These are phyloP conservation scores for Trichoderma reesei DNA, from an alignment of 495 filamentous ascomycete genomes.

Conservation along the genomic window DNA sequence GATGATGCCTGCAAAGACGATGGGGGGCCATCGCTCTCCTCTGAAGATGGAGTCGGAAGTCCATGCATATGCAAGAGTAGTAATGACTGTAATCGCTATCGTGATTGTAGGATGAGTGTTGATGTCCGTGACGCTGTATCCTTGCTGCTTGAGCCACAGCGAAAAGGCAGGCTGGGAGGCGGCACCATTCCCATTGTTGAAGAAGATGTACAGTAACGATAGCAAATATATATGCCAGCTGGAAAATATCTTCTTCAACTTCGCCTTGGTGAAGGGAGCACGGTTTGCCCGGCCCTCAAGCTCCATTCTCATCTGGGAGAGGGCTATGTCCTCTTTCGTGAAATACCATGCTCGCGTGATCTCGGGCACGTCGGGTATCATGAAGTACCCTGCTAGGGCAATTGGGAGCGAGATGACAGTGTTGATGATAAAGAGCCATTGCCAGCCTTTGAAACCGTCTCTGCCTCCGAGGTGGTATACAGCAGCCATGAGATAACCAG, in stretches of 20 bases:
- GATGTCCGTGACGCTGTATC: constrained; percentile 25
- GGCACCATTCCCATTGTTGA: constrained; percentile 24
- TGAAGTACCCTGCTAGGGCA: constrained; percentile 46
- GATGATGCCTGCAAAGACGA: constrained; percentile 30
- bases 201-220: constrained; percentile 29
- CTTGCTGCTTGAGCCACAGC: constrained; percentile 28
- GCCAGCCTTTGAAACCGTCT: constrained; percentile 36
- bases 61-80: constrained; percentile 33
- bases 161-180: constrained; percentile 26
- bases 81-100: constrained; percentile 33
- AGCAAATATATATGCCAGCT: constrained; percentile 37
- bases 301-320: constrained; percentile 36
- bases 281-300: constrained; percentile 33
- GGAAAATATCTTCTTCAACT: constrained; percentile 30
- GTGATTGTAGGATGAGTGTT: constrained; percentile 39
- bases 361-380: constrained; percentile 52
- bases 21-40: constrained; percentile 46
- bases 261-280: constrained; percentile 27
- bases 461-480: constrained; percentile 46
- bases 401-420: constrained; percentile 36
- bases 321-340: constrained; percentile 24
- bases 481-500: constrained; percentile 49
- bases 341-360: constrained; percentile 48
- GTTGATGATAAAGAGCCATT: constrained; percentile 45
- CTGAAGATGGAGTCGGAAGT: constrained; percentile 40